Percentiles rank a stretch among this genome's conserved stretches.
Conservation (phyloP, 2,329 filamentous ascomycete species). For the Cladophialophora yegresii region DNA sequence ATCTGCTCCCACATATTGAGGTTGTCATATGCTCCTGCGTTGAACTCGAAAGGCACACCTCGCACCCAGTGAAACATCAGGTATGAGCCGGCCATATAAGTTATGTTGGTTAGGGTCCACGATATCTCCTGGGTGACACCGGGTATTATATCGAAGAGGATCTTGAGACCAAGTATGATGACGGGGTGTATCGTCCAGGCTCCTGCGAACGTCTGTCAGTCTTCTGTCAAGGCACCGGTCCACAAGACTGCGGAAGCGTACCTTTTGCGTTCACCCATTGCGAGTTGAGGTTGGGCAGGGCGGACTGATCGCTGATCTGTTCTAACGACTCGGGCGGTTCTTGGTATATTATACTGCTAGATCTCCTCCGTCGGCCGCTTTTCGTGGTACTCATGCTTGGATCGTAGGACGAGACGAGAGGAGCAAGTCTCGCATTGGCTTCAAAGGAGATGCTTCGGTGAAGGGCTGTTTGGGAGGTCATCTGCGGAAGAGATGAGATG, state of each 20-base stretch:
- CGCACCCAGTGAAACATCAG: constrained; percentile 99
- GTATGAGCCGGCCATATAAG: constrained; percentile 98
- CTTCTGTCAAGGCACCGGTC: constrained; percentile 13
- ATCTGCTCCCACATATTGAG: constrained; percentile 99
- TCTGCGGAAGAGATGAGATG: constrained; percentile 4
- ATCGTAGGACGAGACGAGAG: constrained; percentile 47
- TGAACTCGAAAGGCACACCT: constrained; percentile 98
- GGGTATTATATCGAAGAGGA: constrained; percentile 94
- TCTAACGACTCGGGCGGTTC: constrained; percentile 95
- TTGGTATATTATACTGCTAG: constrained; percentile 97
- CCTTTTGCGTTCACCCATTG: constrained; percentile 99
- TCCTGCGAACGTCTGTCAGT: constrained; percentile 56
- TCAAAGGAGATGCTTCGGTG: constrained; percentile 90
- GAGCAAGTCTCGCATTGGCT: constrained; percentile 72
- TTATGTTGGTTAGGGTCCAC: constrained; percentile 98
- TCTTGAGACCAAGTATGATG: constrained; percentile 86
- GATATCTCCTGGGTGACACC: constrained; percentile 97
- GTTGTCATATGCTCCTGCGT: constrained; percentile 96
- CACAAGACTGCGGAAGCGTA: constrained; percentile 49
- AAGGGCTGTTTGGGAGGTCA: constrained; percentile 66
- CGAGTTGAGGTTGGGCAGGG: constrained; percentile 91
- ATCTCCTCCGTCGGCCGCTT: constrained; percentile 80
- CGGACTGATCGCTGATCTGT: constrained; percentile 94
- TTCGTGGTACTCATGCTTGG: constrained; percentile 65
- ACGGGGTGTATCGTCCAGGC: constrained; percentile 98